phyloP scores from a whole-genome alignment of 371 early-diverging fungal species.

The Mycotypha africana region DNA sequence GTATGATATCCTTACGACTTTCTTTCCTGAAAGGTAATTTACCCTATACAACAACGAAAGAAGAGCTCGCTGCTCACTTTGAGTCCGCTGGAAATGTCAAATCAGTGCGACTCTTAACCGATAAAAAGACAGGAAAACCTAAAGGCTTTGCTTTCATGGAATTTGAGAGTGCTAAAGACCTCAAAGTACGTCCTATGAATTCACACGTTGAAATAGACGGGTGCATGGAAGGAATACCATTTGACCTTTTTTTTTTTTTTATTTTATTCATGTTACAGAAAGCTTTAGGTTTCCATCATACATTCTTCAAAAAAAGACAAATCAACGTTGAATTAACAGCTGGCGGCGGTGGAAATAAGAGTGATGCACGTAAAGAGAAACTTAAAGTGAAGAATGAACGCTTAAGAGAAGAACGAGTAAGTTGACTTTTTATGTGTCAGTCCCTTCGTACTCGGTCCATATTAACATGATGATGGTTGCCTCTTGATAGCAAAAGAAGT shows the following conservation, averaged over 20 bases:
- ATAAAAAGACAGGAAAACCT: constrained; percentile 67
- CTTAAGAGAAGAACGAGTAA: constrained; percentile 65
- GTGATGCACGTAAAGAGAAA: constrained; percentile 58
- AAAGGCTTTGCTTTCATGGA: constrained; percentile 80
- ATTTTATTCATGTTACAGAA: constrained; percentile 35
- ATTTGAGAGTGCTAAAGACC: constrained; percentile 49
- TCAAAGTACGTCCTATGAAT: constrained; percentile 50
- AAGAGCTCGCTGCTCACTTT: constrained; percentile 61
- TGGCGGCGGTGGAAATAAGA: constrained; percentile 75
- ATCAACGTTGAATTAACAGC: constrained; percentile 81
- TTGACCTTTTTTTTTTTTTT: not conserved
- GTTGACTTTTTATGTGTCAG: no score
- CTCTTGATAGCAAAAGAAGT: no score
- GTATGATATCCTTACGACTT: not conserved
- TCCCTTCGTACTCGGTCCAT: no score
- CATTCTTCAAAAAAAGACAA: constrained; percentile 57
- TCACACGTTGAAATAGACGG: no score
- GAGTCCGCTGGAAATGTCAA: constrained; percentile 50
- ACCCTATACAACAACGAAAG: constrained; percentile 60
- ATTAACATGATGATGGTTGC: no score
- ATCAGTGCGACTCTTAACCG: constrained; percentile 65
- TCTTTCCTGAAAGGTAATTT: constrained; percentile 67
- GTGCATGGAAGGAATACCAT: not conserved
- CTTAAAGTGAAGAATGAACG: constrained; percentile 60
- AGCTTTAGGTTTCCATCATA: constrained; percentile 67